Evolutionary conservation across 78 protist genomes (phyloP).

Genomic region (Dictyostelium purpureum): DNA sequence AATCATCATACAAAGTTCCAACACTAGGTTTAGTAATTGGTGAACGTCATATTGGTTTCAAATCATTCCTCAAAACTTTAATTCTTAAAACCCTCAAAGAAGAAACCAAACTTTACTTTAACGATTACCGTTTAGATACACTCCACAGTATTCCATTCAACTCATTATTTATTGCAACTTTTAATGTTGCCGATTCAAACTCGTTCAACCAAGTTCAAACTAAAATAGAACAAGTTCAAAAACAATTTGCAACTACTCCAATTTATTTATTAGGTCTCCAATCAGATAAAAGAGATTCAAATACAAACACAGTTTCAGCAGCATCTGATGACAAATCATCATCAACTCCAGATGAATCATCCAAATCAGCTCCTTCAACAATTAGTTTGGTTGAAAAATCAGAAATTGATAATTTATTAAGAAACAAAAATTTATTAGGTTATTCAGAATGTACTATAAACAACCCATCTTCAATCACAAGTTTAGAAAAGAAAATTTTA

Average conservation of each 20-base stretch:
- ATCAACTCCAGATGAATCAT: background rate
- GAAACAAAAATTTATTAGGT: constrained; percentile 36
- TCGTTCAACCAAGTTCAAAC: background rate
- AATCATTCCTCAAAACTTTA: constrained; percentile 1
- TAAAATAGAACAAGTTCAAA: constrained; percentile 3
- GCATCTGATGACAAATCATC: background rate
- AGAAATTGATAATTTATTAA: constrained; percentile 8
- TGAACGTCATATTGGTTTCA: constrained; percentile 36
- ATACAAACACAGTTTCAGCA: background rate
- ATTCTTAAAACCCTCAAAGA: background rate
- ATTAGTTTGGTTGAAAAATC: background rate
- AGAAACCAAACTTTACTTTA: background rate
- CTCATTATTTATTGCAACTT: constrained; percentile 27
- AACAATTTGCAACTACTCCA: background rate
- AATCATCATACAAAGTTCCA: background rate
- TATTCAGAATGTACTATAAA: constrained; percentile 9
- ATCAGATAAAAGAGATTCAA: constrained; percentile 8
- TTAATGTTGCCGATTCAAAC: background rate
- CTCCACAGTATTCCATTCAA: background rate
- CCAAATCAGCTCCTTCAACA: background rate
- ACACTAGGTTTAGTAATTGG: constrained; percentile 38
- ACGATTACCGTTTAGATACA: constrained; percentile 49
- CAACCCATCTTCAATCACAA: constrained; percentile 7
- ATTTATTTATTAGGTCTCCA: constrained; percentile 24
- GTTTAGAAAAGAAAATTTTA: constrained; percentile 19